phyloP scores from a whole-genome alignment of 179 eudicot genomes.

The Patellifolia procumbens region DNA sequence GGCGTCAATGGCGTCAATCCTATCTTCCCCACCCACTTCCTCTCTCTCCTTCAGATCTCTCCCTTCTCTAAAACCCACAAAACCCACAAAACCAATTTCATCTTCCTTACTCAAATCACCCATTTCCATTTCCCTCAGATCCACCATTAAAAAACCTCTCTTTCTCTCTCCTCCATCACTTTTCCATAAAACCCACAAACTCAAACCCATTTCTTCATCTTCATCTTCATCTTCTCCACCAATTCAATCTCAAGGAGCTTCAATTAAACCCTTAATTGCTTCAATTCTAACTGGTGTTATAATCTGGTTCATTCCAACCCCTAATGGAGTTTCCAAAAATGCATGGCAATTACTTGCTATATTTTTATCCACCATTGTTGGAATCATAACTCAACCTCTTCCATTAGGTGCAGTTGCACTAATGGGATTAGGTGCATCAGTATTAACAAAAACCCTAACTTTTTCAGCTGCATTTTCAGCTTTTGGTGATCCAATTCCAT shows the following conservation, averaged over 20 bases:
- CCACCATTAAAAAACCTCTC: constrained; percentile 23
- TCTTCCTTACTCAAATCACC: constrained; percentile 27
- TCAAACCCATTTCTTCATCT: neutral
- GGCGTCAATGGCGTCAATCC: constrained; percentile 57
- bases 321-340: constrained; percentile 56
- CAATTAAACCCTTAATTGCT: constrained; percentile 59
- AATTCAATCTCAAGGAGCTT: constrained; percentile 48
- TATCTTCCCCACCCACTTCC: constrained; percentile 36
- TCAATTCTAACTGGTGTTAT: constrained; percentile 65
- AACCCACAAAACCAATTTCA: neutral
- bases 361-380: constrained; percentile 82
- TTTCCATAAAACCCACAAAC: neutral
- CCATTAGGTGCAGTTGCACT: constrained; percentile 94
- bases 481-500: constrained; percentile 93
- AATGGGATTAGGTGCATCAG: constrained; percentile 79
- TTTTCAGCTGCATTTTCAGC: constrained; percentile 96
- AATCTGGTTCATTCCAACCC: constrained; percentile 77
- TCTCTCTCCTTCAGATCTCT: constrained; percentile 43
- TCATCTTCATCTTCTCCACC: neutral
- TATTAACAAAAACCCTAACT: constrained; percentile 76
- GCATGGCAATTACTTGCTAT: constrained; percentile 90
- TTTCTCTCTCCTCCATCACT: constrained; percentile 27
- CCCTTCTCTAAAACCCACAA: too few relatives aligned
- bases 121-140: constrained; percentile 25
- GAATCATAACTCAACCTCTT: constrained; percentile 85